Conservation (phyloP, 768 basidiomycete genomes). For the Candolleomyces aberdarensis region DNA sequence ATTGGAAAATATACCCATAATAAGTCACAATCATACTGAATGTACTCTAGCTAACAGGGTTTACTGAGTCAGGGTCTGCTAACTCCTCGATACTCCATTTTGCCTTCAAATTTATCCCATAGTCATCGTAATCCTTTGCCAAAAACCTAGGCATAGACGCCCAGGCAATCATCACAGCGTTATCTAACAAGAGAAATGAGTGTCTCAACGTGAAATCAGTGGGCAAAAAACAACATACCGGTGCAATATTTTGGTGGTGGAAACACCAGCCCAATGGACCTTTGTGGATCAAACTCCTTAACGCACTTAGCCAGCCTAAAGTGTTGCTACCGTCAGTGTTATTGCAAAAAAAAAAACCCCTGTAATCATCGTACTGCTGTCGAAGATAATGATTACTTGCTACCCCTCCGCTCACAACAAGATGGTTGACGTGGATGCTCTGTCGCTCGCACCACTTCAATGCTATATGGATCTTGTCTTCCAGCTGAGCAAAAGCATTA, state of each 20-base stretch:
- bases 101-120: slow-evolving; percentile 54
- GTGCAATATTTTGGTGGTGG: slow-evolving; percentile 84
- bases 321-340: background rate
- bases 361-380: slow-evolving; percentile 43
- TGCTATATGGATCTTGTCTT: slow-evolving; percentile 65
- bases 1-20: background rate
- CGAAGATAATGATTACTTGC: slow-evolving; percentile 81
- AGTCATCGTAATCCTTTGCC: slow-evolving; percentile 55
- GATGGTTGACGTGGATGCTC: slow-evolving; percentile 44
- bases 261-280: slow-evolving; percentile 51
- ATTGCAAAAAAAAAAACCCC: background rate
- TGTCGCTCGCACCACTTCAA: slow-evolving; percentile 39
- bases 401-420: slow-evolving; percentile 92
- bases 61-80: background rate
- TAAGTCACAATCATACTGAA: background rate
- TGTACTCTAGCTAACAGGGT: background rate
- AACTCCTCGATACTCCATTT: slow-evolving; percentile 73
- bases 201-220: background rate
- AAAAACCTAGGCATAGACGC: slow-evolving; percentile 83
- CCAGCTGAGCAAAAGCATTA: slow-evolving; percentile 69
- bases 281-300: slow-evolving; percentile 17
- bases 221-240: slow-evolving; percentile 39
- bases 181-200: slow-evolving; percentile 50
- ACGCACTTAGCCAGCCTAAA: slow-evolving; percentile 14
- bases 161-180: slow-evolving; percentile 97